Evolutionary conservation across 805 yeast species (phyloP), one percentile per base, ranked within the genome.

Genomic region (Teunomyces funiuensis): DNA sequence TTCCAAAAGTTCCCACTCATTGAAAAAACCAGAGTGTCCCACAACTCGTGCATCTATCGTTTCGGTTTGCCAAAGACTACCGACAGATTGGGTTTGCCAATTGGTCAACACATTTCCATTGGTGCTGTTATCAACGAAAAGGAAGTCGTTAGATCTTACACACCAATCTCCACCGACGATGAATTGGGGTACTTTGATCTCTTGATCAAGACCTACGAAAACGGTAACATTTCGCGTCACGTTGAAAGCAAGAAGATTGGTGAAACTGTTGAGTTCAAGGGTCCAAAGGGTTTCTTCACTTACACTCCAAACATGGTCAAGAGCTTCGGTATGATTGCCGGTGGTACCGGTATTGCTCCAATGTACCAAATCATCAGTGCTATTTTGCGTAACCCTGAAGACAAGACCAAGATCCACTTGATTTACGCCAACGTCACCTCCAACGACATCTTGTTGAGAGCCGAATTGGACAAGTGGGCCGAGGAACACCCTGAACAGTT

Each of bases 281-380:
- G 98, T 20, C 98, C 98, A 54, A 87, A 86, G 67, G 97, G 98
- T 6, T 80, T 80, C 56, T 88, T 86, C 73, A 76, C 81, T 47
- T 90, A 90, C 69, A 72, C 79, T 40, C 88, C 95, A 52, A 87
- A 86, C 66, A 81, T 84, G 82, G 82, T 78, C 43, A 69, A 74
- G 44, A 74, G 77, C 45, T 74, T 90, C 45, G 88, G 85, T 41
- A 90, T 90, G 97, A 82, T 91, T 51, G 95, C 96, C 30, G 97
- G 97, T 52, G 98, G 97, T 57, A 88, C 97, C 28, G 97, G 97
- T 62, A 85, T 89, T 56, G 85, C 97, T 6, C 97, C 97, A 61
- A 89, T 89, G 97, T 88, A 81, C 66, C 97, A 89, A 71, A 83
- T 89, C 52, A 80, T 90, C 52, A 85, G 86, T 53, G 86, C 95